Percentiles rank a stretch among this genome's conserved stretches.
Conservation (phyloP, 257 asterid species). For the Solanum arcanum region DNA sequence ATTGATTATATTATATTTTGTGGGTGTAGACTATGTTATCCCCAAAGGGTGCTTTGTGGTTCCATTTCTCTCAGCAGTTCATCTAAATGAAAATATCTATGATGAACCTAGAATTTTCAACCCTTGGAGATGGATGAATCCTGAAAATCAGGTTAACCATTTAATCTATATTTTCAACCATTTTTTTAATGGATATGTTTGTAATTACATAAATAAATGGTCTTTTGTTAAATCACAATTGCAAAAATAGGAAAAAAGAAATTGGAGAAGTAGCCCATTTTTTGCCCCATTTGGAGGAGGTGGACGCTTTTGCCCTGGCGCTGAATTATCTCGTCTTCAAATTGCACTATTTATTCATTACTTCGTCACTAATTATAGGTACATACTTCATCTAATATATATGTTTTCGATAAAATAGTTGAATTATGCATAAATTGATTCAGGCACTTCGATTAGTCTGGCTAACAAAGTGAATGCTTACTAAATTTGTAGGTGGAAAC, state of each 20-base stretch:
- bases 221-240: neutral
- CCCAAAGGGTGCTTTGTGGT: conserved; percentile 87
- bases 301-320: conserved; percentile 86
- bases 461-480: neutral
- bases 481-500: conserved; percentile 55
- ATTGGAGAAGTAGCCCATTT: conserved; percentile 66
- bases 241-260: conserved; percentile 56
- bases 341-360: conserved; percentile 74
- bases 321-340: conserved; percentile 91
- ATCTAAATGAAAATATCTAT: conserved; percentile 44
- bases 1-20: neutral
- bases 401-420: neutral
- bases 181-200: neutral
- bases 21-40: conserved; percentile 49
- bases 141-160: conserved; percentile 60
- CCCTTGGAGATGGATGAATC: conserved; percentile 92
- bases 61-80: conserved; percentile 87
- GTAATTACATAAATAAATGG: neutral
- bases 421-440: rapidly evolving
- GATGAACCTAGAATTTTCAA: conserved; percentile 55
- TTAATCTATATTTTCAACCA: neutral
- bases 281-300: conserved; percentile 96
- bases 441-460: no score
- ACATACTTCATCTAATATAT: neutral
- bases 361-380: conserved; percentile 67